Conservation (phyloP, 1,284 basidiomycete genomes). For the Ustilago sp. region DNA sequence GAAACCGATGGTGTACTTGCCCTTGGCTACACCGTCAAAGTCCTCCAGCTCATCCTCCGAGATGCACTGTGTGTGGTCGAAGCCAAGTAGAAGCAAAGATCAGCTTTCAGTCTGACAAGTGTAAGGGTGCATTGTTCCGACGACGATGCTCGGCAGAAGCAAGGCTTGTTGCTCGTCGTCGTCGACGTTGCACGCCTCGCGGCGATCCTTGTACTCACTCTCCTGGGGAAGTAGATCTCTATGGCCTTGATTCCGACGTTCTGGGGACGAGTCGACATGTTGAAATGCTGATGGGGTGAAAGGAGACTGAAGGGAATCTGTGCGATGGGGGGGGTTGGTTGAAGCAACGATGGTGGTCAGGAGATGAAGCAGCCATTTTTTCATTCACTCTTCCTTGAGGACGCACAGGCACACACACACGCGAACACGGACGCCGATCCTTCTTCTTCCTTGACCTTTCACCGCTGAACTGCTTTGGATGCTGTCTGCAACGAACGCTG, state of each 20-base stretch:
- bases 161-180: conserved; percentile 1
- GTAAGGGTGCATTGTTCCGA: not conserved
- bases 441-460: not conserved
- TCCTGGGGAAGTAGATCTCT: conserved; percentile 92
- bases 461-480: not conserved
- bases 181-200: not conserved
- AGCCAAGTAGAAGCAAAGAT: not conserved
- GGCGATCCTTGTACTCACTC: conserved; percentile 74
- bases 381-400: not conserved
- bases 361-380: not conserved
- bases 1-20: conserved; percentile 99
- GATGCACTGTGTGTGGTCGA: conserved; percentile 56
- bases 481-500: not conserved
- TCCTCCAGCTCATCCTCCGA: conserved; percentile 75
- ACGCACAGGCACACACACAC: not conserved
- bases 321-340: conserved; percentile 7
- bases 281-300: conserved; percentile 26
- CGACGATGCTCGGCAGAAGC: not conserved
- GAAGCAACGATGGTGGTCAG: conserved; percentile 12
- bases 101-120: conserved; percentile 2
- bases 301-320: conserved; percentile 33
- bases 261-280: conserved; percentile 76
- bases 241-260: conserved; percentile 92
- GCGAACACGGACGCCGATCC: conserved; percentile 9
- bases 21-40: conserved; percentile 93